Percentiles rank a stretch among this genome's conserved stretches.
Conservation (phyloP, 1,139 yeast genomes). For the Arxiozyma heterogenica region DNA sequence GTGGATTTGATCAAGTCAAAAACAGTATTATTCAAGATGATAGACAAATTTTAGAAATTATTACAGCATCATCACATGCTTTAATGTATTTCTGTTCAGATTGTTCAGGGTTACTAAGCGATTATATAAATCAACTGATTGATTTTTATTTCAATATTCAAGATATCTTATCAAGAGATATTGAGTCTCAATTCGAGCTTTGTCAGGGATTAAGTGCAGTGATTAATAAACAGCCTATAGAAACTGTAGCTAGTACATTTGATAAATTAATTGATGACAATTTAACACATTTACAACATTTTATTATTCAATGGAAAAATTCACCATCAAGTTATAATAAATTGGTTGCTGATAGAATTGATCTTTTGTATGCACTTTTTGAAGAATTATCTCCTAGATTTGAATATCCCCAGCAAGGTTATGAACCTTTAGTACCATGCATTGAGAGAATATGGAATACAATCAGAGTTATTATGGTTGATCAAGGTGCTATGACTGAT, state of each 20-base stretch:
- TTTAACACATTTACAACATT: constrained; percentile 38
- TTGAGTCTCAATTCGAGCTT: constrained; percentile 65
- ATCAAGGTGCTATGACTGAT: constrained; percentile 21
- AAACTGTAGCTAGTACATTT: constrained; percentile 38
- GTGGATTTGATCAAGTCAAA: constrained; percentile 49
- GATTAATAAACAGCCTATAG: constrained; percentile 46
- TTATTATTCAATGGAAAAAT: constrained; percentile 21
- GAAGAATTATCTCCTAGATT: constrained; percentile 45
- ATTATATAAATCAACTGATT: constrained; percentile 67
- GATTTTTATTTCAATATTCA: constrained; percentile 62
- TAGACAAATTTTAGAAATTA: constrained; percentile 38
- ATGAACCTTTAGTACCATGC: constrained; percentile 25
- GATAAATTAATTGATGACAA: constrained; percentile 64
- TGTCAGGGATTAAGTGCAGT: constrained; percentile 89
- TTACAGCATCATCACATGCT: constrained; percentile 87
- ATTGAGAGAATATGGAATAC: constrained; percentile 24
- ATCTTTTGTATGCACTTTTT: constrained; percentile 61
- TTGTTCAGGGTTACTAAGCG: constrained; percentile 60
- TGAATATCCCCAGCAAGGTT: constrained; percentile 26
- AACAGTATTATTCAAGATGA: constrained; percentile 15
- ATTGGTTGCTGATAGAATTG: constrained; percentile 66
- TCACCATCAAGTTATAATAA: constrained; percentile 32
- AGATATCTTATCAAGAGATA: constrained; percentile 40
- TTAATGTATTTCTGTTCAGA: constrained; percentile 92
- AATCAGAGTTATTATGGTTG: constrained; percentile 16